These are phyloP conservation scores for Guyanaporus albipodus DNA, from an alignment of 768 basidiomycete genomes.

Conservation along the genomic window DNA sequence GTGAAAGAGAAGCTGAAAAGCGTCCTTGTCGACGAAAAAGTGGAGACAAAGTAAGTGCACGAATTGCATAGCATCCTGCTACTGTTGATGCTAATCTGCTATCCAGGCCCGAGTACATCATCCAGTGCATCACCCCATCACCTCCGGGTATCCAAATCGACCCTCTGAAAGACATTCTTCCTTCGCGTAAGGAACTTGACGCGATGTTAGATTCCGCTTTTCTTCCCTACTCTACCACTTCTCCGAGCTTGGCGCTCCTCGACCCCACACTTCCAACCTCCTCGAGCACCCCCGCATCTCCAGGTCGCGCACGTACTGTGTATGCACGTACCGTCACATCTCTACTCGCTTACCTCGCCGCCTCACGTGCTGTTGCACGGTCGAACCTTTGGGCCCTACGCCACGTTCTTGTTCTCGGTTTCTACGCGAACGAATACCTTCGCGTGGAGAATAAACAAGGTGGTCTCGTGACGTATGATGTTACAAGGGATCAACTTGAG, in stretches of 20 bases:
- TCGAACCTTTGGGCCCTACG: slow-evolving; percentile 62
- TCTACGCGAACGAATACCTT: slow-evolving; percentile 61
- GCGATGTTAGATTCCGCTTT: slow-evolving; percentile 37
- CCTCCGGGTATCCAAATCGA: slow-evolving; percentile 38
- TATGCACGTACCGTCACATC: slow-evolving; percentile 64
- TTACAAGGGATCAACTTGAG: slow-evolving; percentile 27
- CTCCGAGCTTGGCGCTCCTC: slow-evolving; percentile 55
- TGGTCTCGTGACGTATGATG: slow-evolving; percentile 40
- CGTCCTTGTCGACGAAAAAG: slow-evolving; percentile 37
- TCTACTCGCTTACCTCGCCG: slow-evolving; percentile 49
- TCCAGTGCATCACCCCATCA: slow-evolving; percentile 34
- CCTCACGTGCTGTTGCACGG: slow-evolving; percentile 59
- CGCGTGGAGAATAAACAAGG: slow-evolving; percentile 47
- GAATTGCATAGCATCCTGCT: background rate
- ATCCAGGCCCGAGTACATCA: slow-evolving; percentile 45
- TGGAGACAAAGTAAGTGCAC: slow-evolving; percentile 31
- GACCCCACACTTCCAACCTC: slow-evolving; percentile 55
- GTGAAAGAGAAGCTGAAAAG: slow-evolving; percentile 42
- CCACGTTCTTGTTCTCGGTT: slow-evolving; percentile 59
- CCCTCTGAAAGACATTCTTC: slow-evolving; percentile 50
- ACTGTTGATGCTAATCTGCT: background rate
- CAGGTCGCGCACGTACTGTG: slow-evolving; percentile 3
- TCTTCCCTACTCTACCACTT: slow-evolving; percentile 44
- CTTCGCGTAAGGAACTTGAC: slow-evolving; percentile 43
- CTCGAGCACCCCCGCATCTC: slow-evolving; percentile 18